These are phyloP conservation scores for Hypoxylon sp. DNA, from an alignment of 2,329 filamentous ascomycete genomes.

Conservation along the genomic window DNA sequence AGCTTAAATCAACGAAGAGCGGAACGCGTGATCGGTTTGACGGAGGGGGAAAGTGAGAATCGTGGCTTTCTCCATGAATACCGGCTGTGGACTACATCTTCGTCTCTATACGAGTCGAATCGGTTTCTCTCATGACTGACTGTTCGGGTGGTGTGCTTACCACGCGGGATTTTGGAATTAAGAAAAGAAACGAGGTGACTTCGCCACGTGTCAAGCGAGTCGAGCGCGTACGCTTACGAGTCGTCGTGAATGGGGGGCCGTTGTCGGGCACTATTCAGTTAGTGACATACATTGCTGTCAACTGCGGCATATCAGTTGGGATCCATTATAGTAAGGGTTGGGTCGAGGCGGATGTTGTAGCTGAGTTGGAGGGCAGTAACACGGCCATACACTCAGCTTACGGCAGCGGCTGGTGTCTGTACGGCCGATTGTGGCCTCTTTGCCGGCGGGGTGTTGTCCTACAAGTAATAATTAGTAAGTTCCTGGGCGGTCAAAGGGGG, in stretches of 20 bases:
- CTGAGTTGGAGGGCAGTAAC: background rate
- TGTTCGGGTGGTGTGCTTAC: constrained; percentile 9
- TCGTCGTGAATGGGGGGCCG: constrained; percentile 11
- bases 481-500: constrained; percentile 19
- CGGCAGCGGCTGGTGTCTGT: constrained; percentile 40
- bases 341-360: background rate
- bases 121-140: constrained; percentile 10
- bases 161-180: background rate
- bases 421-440: constrained; percentile 45
- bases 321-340: constrained; percentile 4
- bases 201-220: background rate
- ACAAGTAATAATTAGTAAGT: constrained; percentile 37
- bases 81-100: constrained; percentile 7
- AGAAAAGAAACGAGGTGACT: background rate
- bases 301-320: constrained; percentile 30
- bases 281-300: constrained; percentile 20
- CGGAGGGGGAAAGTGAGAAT: background rate
- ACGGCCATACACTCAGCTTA: constrained; percentile 37
- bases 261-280: constrained; percentile 20
- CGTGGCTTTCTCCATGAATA: constrained; percentile 2
- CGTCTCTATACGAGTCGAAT: constrained; percentile 1
- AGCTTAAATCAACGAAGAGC: background rate
- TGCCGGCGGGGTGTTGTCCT: constrained; percentile 44
- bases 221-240: constrained; percentile 10
- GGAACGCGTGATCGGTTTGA: background rate